phyloP scores from a whole-genome alignment of 2,329 filamentous ascomycete species.

The Penicillium sp. region DNA sequence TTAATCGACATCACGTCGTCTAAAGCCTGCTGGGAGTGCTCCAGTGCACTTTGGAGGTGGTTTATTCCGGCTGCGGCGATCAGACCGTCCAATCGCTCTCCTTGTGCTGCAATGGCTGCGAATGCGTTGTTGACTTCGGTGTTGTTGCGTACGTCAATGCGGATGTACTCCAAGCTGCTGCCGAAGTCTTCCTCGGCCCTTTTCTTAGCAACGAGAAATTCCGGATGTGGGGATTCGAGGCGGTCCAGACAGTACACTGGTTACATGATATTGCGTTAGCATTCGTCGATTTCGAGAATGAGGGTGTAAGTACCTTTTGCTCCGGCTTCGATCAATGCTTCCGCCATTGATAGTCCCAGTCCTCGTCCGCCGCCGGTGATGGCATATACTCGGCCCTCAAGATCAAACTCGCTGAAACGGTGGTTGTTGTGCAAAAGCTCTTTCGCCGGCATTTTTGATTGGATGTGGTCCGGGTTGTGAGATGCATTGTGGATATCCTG shows the following conservation, averaged over 20 bases:
- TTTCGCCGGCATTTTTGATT: slow-evolving; percentile 30
- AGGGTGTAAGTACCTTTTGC: slow-evolving; percentile 40
- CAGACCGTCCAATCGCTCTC: slow-evolving; percentile 43
- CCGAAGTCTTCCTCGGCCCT: slow-evolving; percentile 38
- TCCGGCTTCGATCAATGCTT: slow-evolving; percentile 50
- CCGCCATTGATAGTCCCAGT: slow-evolving; percentile 48
- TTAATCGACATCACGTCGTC: slow-evolving; percentile 51
- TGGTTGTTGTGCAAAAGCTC: slow-evolving; percentile 25
- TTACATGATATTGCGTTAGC: slow-evolving; percentile 1
- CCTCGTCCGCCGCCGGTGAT: slow-evolving; percentile 48
- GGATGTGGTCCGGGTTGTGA: slow-evolving; percentile 32
- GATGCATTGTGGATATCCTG: slow-evolving; percentile 17
- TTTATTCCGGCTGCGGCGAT: slow-evolving; percentile 48
- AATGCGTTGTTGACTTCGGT: slow-evolving; percentile 38
- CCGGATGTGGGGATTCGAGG: slow-evolving; percentile 43
- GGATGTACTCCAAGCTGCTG: slow-evolving; percentile 47
- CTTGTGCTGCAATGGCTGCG: slow-evolving; percentile 34
- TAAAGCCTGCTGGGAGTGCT: slow-evolving; percentile 43
- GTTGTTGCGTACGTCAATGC: slow-evolving; percentile 49
- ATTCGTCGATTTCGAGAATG: background rate
- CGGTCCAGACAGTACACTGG: slow-evolving; percentile 51
- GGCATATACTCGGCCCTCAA: slow-evolving; percentile 43
- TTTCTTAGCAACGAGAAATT: slow-evolving; percentile 44
- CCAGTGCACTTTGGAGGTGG: slow-evolving; percentile 43
- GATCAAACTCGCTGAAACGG: slow-evolving; percentile 46